A percentile compares a stretch with the other conserved stretches of the same genome.
Evolutionary conservation across 345 rosid species (phyloP).

Genomic region (Eucalyptus camaldulensis): DNA sequence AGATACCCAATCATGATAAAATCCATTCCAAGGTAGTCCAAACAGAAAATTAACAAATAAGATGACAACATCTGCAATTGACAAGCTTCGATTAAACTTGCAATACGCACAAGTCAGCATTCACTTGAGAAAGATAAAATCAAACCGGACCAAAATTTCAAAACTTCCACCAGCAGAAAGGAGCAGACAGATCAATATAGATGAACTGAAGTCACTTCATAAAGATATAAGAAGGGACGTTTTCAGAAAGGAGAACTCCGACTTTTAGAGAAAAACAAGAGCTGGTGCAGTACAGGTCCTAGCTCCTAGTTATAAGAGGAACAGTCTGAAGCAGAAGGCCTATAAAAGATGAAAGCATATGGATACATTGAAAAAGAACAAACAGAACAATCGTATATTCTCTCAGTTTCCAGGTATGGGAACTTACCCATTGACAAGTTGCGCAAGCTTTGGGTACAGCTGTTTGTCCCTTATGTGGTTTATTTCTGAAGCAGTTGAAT

Average conservation of each 20-base stretch:
- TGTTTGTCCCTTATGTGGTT: constrained; percentile 80
- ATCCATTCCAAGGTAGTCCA: not conserved
- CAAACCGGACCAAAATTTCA: not conserved
- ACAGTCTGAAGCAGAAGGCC: not conserved
- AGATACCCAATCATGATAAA: not conserved
- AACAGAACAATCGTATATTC: not conserved
- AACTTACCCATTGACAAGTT: constrained; percentile 71
- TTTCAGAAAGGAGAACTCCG: not conserved
- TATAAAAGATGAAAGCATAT: not conserved
- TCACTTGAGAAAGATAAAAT: not conserved
- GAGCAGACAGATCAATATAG: not conserved
- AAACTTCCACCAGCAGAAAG: not conserved
- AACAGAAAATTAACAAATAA: not conserved
- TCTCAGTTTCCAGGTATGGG: not conserved
- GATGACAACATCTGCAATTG: not conserved
- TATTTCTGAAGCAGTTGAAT: constrained; percentile 87
- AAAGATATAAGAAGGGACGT: not conserved
- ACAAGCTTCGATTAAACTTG: not conserved
- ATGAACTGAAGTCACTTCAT: not conserved
- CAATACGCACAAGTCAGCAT: not conserved
- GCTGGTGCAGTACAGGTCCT: not conserved
- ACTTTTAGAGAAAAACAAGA: not conserved
- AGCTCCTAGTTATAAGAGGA: not conserved
- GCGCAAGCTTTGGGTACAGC: constrained; percentile 71
- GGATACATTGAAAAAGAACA: not conserved